Evolutionary conservation across 306 rosid species (phyloP).

Genomic region (Sophora flavescens): DNA sequence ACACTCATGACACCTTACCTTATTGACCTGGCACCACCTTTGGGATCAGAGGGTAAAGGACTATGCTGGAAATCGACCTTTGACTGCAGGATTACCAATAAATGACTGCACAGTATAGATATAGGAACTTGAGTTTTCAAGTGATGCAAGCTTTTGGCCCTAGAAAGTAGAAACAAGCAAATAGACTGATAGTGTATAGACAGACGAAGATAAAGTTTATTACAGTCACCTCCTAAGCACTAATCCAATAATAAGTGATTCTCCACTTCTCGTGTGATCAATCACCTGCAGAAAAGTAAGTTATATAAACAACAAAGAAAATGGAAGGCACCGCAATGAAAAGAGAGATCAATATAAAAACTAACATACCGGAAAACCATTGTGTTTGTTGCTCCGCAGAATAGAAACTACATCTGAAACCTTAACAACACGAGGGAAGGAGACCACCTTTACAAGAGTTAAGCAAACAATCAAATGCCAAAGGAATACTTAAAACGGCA

Average conservation of each 20-base stretch:
- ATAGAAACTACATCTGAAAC: constrained; percentile 89
- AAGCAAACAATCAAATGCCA: constrained; percentile 37
- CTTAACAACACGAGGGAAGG: constrained; percentile 92
- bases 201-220: neutral
- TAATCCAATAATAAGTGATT: constrained; percentile 83
- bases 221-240: constrained; percentile 82
- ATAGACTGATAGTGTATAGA: neutral
- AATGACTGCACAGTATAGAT: constrained; percentile 70
- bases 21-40: constrained; percentile 60
- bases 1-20: constrained; percentile 52
- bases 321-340: neutral
- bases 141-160: neutral
- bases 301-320: constrained; percentile 35
- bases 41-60: constrained; percentile 78
- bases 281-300: constrained; percentile 69
- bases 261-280: constrained; percentile 90
- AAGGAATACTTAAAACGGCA: constrained; percentile 36
- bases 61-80: constrained; percentile 95
- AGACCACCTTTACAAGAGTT: constrained; percentile 69
- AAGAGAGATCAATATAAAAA: constrained; percentile 32
- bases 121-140: constrained; percentile 27
- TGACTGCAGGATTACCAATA: constrained; percentile 87
- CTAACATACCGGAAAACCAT: constrained; percentile 90
- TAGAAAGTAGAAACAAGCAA: neutral
- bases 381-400: constrained; percentile 83